These are phyloP conservation scores for Fusarium marasasianum DNA, from an alignment of 2,329 filamentous ascomycete species.

Conservation along the genomic window DNA sequence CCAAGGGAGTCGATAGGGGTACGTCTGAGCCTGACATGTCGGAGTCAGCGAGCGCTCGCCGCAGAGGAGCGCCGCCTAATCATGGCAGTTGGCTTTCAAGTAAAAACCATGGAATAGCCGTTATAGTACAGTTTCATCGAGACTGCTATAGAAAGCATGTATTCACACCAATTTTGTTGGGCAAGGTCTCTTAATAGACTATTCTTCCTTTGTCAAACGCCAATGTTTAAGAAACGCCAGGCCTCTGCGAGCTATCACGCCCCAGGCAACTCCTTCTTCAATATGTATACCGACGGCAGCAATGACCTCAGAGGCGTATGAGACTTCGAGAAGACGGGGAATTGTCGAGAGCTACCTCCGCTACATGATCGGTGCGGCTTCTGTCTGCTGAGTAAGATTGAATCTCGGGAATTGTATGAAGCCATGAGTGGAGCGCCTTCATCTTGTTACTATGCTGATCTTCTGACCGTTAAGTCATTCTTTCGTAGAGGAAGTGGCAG, in stretches of 20 bases:
- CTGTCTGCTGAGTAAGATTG: constrained; percentile 20
- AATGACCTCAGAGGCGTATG: neutral
- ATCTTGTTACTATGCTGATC: constrained; percentile 4
- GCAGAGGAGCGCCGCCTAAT: constrained; percentile 15
- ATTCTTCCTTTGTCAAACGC: neutral
- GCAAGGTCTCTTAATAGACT: neutral
- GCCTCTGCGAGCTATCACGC: neutral
- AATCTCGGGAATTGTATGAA: constrained; percentile 8
- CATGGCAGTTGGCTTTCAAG: neutral
- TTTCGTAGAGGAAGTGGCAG: constrained; percentile 1
- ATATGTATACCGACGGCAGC: neutral
- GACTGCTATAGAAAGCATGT: neutral
- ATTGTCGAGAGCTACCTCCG: neutral
- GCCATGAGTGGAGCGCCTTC: constrained; percentile 14
- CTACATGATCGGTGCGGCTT: constrained; percentile 2
- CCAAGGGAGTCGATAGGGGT: constrained; percentile 21
- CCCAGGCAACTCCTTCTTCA: neutral
- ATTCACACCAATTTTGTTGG: neutral
- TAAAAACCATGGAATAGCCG: neutral
- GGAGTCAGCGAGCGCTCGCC: constrained; percentile 20
- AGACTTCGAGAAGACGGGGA: neutral
- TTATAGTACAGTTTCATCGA: neutral
- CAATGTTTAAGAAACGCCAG: neutral
- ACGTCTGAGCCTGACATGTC: constrained; percentile 1
- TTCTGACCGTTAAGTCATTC: neutral